phyloP scores from a whole-genome alignment of 169 alveolate genomes.

The Cryptosporidium viatorum region DNA sequence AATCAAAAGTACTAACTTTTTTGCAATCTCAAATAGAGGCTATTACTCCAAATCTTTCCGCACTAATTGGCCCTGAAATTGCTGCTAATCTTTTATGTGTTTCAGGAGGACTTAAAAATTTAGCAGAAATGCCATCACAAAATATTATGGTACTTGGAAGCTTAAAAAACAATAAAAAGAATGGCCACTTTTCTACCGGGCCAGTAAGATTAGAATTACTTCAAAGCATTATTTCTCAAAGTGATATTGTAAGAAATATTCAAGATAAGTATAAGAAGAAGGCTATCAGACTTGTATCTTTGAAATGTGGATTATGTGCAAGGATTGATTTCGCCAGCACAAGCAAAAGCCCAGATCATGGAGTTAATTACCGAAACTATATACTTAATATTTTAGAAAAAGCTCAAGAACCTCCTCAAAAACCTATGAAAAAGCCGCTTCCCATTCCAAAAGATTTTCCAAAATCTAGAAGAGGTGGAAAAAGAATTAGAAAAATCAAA shows the following conservation, averaged over 20 bases:
- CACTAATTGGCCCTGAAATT: constrained; percentile 95
- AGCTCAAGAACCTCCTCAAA: constrained; percentile 87
- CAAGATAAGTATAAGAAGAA: constrained; percentile 81
- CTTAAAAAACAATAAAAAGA: constrained; percentile 22
- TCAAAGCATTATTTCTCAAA: constrained; percentile 80
- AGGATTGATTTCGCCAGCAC: constrained; percentile 84
- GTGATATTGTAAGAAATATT: constrained; percentile 84
- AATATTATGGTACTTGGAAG: constrained; percentile 89
- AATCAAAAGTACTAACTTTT: constrained; percentile 77
- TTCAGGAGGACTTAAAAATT: constrained; percentile 93
- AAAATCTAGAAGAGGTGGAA: constrained; percentile 88
- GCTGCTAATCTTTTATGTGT: constrained; percentile 96
- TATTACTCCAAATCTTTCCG: constrained; percentile 96
- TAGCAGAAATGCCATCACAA: constrained; percentile 93
- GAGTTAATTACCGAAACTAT: constrained; percentile 76
- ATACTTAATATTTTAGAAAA: constrained; percentile 13
- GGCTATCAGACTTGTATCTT: constrained; percentile 86
- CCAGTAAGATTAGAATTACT: constrained; percentile 54
- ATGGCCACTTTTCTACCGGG: constrained; percentile 56
- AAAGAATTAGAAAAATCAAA: constrained; percentile 85
- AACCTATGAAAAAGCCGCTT: constrained; percentile 86
- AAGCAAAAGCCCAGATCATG: constrained; percentile 80
- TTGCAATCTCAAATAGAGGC: constrained; percentile 91
- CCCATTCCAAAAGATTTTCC: constrained; percentile 89
- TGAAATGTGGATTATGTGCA: constrained; percentile 86